Percentiles rank a stretch among this genome's conserved stretches.
Evolutionary conservation across 371 early-diverging fungal species (phyloP).

Genomic region (Mortierella sp.): DNA sequence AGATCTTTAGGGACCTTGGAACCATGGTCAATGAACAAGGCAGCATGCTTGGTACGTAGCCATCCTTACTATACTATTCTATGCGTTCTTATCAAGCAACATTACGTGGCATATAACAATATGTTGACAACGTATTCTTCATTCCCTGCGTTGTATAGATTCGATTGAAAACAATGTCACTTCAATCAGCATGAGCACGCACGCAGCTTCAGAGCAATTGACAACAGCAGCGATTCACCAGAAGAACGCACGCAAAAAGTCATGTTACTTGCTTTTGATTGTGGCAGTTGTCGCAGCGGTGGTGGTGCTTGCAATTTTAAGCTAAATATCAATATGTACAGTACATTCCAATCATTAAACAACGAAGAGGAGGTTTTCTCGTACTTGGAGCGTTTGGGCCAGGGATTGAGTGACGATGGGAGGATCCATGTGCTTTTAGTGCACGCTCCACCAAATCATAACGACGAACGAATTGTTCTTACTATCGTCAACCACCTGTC

Average conservation of each 20-base stretch:
- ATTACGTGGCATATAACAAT: not conserved
- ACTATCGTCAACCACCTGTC: too few relatives aligned
- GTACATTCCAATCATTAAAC: not conserved
- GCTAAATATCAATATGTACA: conserved; percentile 11
- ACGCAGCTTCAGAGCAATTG: conserved; percentile 86
- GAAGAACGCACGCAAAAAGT: conserved; percentile 81
- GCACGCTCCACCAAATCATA: too few relatives aligned
- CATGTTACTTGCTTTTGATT: conserved; percentile 85
- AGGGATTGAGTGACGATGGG: too few relatives aligned
- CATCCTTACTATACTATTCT: too few relatives aligned
- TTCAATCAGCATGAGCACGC: conserved; percentile 81
- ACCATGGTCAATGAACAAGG: conserved; percentile 97
- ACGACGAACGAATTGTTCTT: too few relatives aligned
- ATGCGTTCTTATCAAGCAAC: not conserved
- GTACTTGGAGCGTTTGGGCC: too few relatives aligned
- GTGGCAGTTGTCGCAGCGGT: conserved; percentile 74
- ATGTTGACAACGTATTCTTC: not conserved
- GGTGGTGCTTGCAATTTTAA: conserved; percentile 50
- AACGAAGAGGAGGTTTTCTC: too few relatives aligned
- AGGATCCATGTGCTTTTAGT: too few relatives aligned
- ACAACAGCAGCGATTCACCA: conserved; percentile 85
- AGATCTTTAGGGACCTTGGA: conserved; percentile 96
- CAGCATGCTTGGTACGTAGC: conserved; percentile 83
- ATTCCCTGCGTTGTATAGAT: conserved; percentile 58
- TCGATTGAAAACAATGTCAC: conserved; percentile 91